Base-by-base conservation (phyloP, 768 basidiomycete species). In the Tylopilus intermedius region DNA sequence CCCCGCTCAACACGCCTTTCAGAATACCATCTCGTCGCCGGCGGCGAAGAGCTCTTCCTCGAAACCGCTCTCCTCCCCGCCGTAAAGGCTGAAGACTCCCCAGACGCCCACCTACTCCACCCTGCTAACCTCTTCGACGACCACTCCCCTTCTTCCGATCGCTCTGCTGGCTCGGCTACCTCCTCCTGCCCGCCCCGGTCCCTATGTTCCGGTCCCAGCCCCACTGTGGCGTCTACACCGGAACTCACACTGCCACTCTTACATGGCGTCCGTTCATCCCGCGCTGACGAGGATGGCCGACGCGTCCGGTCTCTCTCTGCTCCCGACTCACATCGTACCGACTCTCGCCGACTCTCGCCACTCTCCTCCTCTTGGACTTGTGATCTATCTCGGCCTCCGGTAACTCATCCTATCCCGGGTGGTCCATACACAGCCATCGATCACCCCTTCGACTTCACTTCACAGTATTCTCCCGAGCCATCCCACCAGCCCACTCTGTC, bases 1-100 rank as follows among this genome's bases (percentile, higher is more conserved):
- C 45, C 13, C 33, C 27, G 13, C 51, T 61, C 49, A 59, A 18
- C 49, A 47, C 7, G 5, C 44, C 21, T 27, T 62, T 48, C 33
- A 88, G 88, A 88, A 61, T 89, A 82, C 62, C 80, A 84, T 62
- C 79, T 90, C 47, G 88, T 90, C 54, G 88, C 88, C 8, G 88
- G 88, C 50, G 86, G 85, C 45, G 88, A 90, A 58, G 88, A 90
- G 62, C 74, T 86, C 27, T 80, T 77, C 58, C 74, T 71, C 27
- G 81, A 82, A 42, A 71, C 69, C 4, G 63, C 71, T 38, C 69
- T 77, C n/a, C 72, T 78, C n/a, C 69, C 73, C 4, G 68, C 76
- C 27, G 74, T 82, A 55, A 84, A 84, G 65, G 68, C 77, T 9
- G 83, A 86, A 61, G 80, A 83, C 42, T 70, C 72, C 11, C 70